Conservation (phyloP, 495 filamentous ascomycete species). For the Neurospora sp. region DNA sequence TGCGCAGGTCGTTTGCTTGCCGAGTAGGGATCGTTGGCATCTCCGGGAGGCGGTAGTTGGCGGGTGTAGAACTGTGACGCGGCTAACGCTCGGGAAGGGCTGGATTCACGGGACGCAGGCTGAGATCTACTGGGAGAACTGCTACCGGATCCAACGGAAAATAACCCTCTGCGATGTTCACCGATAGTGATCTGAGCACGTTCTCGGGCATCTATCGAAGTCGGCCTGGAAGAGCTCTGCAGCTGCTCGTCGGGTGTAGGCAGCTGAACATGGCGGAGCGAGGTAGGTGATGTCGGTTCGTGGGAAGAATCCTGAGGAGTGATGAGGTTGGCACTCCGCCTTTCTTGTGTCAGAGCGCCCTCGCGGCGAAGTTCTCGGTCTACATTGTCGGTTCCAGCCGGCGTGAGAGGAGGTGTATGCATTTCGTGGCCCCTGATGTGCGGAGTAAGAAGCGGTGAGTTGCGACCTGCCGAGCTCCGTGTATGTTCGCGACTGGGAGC, state of each 20-base stretch:
- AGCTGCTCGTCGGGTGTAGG: constrained; percentile 12
- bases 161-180: constrained; percentile 55
- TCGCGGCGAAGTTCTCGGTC: constrained; percentile 21
- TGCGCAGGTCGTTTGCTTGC: constrained; percentile 70
- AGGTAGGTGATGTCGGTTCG: constrained; percentile 24
- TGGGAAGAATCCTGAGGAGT: constrained; percentile 46
- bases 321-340: constrained; percentile 45
- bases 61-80: constrained; percentile 50
- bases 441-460: constrained; percentile 34
- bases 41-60: constrained; percentile 70
- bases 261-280: constrained; percentile 9
- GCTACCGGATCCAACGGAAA: constrained; percentile 53
- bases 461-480: constrained; percentile 26
- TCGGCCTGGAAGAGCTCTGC: constrained; percentile 24
- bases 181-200: constrained; percentile 16
- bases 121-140: constrained; percentile 52
- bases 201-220: constrained; percentile 31
- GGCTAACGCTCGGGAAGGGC: constrained; percentile 48
- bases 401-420: constrained; percentile 85
- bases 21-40: constrained; percentile 82
- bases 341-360: constrained; percentile 18
- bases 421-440: constrained; percentile 46
- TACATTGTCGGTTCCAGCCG: constrained; percentile 52
- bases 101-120: constrained; percentile 53
- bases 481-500: constrained; percentile 26